Base-by-base conservation (phyloP, 768 basidiomycete species). In the Phlebiopsis flavidoalba region DNA sequence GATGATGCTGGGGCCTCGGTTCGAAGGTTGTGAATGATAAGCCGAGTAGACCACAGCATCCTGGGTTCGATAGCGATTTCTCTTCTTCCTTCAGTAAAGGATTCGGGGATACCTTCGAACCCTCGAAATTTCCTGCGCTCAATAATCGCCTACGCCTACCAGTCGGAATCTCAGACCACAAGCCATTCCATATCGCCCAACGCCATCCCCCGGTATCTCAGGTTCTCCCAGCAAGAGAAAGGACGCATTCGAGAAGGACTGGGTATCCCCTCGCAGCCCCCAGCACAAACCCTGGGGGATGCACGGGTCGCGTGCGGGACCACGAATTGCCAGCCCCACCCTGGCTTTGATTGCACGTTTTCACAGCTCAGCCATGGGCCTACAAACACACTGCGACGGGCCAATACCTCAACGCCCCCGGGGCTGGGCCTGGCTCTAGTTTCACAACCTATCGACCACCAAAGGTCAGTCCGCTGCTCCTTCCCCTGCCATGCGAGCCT, bases 181-280 rank as follows among this genome's bases (percentile, higher is more conserved):
- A 45, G 51, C 66, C 3, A 66, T 60, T 65, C 72, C 61, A 69
- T 51, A 64, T 17, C 63, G 60, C 40, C 62, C 66, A 14, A 54
- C 59, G 11, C 65, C 64, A 14, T 64, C 63, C 3, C 63, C 63
- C 1, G 53, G 52, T 2, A 15, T 50, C 19, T 59, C 62, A 5
- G 36, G 60, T 37, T 26, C 74, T 71, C 6, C 72, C 47, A 65
- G 21, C 35, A 49, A 22, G 52, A 35, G 61, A 19, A 88, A 81
- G 64, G 91, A 93, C 68, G 92, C 91, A 5, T 93, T 93, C 63
- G 88, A n/a, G n/a, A 89, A 37, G 91, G 88, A 11, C 74, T 93
- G 50, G 89, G 84, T 8, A 69, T 88, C 21, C 71, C 78, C n/a
- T 66, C 73, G 26, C 77, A 75, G 22, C 77, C 76, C 54, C 76